Conservation (phyloP, 257 asterid species). For the Solanum pimpinellifolium region DNA sequence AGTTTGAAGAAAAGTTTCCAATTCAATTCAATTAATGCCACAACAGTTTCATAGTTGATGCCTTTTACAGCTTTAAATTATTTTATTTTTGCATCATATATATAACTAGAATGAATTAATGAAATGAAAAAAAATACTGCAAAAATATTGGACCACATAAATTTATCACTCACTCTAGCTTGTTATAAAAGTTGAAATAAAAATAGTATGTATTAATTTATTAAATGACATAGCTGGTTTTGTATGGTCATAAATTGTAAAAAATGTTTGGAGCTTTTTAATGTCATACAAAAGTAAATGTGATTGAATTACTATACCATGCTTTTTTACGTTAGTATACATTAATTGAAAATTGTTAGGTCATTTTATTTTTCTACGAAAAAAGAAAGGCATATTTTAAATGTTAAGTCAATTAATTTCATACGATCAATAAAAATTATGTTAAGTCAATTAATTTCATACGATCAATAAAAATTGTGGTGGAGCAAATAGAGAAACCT, state of each 20-base stretch:
- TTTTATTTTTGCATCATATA: neutral
- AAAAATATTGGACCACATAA: neutral
- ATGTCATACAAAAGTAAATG: neutral
- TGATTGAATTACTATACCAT: neutral
- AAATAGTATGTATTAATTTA: neutral
- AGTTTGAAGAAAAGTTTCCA: neutral
- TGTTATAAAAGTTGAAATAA: neutral
- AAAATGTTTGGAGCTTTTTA: neutral
- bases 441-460: neutral
- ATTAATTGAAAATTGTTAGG: neutral
- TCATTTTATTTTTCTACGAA: neutral
- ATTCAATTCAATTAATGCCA: neutral
- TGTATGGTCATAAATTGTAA: neutral
- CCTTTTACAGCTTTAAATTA: neutral
- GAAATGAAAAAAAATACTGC: neutral
- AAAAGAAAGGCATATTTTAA: neutral
- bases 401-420: neutral
- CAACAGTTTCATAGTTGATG: neutral
- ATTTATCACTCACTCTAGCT: neutral
- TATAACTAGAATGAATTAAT: neutral
- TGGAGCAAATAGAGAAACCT: neutral
- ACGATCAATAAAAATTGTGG: accelerated
- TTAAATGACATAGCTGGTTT: neutral
- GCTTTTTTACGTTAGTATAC: neutral
- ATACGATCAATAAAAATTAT: neutral